Base-by-base conservation (phyloP, 2,329 filamentous ascomycete genomes). In the Claviceps paspali region DNA sequence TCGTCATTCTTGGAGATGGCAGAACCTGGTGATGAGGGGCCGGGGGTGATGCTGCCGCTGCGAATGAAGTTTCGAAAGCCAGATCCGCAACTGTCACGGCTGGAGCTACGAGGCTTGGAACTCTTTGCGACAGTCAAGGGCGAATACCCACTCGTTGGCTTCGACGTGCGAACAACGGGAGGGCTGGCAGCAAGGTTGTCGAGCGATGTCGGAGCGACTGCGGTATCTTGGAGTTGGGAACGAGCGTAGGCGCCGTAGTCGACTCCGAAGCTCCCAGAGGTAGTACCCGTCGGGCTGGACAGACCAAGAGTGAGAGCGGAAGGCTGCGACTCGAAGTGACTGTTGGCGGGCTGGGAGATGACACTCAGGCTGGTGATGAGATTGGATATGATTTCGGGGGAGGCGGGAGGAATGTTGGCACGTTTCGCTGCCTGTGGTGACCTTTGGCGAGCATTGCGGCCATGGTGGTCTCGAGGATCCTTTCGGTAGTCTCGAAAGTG, bases 91-190 rank as follows among this genome's bases (percentile, higher is more conserved):
- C 61, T 55, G 22, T 71, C 70, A 42, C 64, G 64, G 37, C 60
- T 59, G 15, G 67, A 63, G 21, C 63, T 73, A 43, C 66, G 73
- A 2, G 45, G 47, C 24, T 43, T 45, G 15, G 65, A 64, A 12
- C 60, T 71, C 47, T 68, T 76, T 41, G 68, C 68, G 0, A 77
- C 72, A n/a, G 79, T 85, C 36, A 82, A 60, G 14, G 76, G 61
- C 8, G 82, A 86, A 49, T 77, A 74, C 38, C 82, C 82, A 35
- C 81, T 84, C 1, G 82, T 82, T 6, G 79, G 80, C 55, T 87
- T 87, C 23, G 84, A 74, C 23, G 87, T 93, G 45, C 80, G 78
- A 48, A 92, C 72, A 38, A 88, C 72, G 14, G 86, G 85, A 10
- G 84, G 62, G 33, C 64, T 62, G 17, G 75, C 74, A 22, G 75